Percentiles rank a stretch among this genome's conserved stretches.
Evolutionary conservation across 352 stramenopile species (phyloP).

Genomic region (Elongisporangium undulatum): DNA sequence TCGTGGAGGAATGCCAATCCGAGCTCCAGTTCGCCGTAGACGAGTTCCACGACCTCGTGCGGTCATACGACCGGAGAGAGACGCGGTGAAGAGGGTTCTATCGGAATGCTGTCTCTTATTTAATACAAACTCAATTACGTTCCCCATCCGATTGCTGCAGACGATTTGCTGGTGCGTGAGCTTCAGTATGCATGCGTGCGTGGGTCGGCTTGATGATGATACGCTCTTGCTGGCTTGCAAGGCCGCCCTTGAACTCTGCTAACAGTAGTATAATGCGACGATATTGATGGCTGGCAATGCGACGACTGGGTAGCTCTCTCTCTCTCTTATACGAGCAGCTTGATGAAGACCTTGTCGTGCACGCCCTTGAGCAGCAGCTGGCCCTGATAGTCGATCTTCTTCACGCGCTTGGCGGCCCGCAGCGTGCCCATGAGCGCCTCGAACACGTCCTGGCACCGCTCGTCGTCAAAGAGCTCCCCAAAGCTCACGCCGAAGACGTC

Average conservation of each 20-base stretch:
- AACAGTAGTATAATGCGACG: too few species aligned
- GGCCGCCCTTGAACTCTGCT: too few species aligned
- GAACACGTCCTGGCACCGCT: conserved; percentile 72
- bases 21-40: conserved; percentile 49
- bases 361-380: conserved; percentile 81
- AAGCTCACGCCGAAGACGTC: conserved; percentile 64
- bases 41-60: conserved; percentile 54
- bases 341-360: conserved; percentile 76
- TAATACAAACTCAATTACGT: background rate
- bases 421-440: conserved; percentile 84
- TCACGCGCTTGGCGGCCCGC: conserved; percentile 65
- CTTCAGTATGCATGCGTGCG: background rate
- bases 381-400: conserved; percentile 76
- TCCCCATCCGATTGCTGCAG: too few species aligned
- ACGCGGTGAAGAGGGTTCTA: conserved; percentile 3
- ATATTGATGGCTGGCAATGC: too few species aligned
- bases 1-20: conserved; percentile 59
- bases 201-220: too few species aligned
- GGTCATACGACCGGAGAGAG: conserved; percentile 20
- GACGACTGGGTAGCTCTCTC: too few species aligned
- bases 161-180: background rate
- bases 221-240: too few species aligned
- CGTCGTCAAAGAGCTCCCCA: conserved; percentile 80
- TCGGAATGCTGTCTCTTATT: background rate
- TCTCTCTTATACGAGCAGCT: conserved; percentile 36